Percentiles rank a stretch among this genome's conserved stretches.
Evolutionary conservation across 257 asterid species (phyloP).

Genomic region (Petunia axillaris): DNA sequence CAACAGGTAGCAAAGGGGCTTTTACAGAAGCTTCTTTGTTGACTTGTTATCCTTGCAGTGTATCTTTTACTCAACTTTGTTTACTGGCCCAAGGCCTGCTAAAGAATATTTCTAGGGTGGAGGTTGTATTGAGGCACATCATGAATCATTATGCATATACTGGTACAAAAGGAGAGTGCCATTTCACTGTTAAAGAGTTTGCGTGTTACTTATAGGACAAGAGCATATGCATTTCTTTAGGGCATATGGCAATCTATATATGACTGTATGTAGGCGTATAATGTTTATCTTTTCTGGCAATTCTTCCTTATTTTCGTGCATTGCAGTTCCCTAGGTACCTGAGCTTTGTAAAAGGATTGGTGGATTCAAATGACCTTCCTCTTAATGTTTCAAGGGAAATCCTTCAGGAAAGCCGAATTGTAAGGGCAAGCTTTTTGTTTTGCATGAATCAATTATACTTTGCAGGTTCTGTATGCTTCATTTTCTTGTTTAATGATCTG

Average conservation of each 20-base stretch:
- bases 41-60: neutral
- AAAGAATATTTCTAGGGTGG: neutral
- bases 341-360: constrained; percentile 94
- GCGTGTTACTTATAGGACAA: neutral
- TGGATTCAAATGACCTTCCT: constrained; percentile 96
- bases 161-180: neutral
- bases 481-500: neutral
- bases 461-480: neutral
- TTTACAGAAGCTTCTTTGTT: neutral
- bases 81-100: neutral
- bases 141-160: neutral
- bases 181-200: neutral
- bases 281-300: neutral
- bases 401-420: constrained; percentile 97
- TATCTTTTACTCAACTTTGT: neutral
- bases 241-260: neutral
- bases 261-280: neutral
- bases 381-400: constrained; percentile 97
- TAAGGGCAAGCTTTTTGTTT: constrained; percentile 39
- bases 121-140: neutral
- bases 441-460: neutral
- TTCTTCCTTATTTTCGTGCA: constrained; percentile 26
- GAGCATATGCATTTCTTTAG: neutral
- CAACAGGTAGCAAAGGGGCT: neutral
- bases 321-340: constrained; percentile 91